phyloP scores from a whole-genome alignment of 495 filamentous ascomycete genomes.

The Staphylotrichum longicolle region DNA sequence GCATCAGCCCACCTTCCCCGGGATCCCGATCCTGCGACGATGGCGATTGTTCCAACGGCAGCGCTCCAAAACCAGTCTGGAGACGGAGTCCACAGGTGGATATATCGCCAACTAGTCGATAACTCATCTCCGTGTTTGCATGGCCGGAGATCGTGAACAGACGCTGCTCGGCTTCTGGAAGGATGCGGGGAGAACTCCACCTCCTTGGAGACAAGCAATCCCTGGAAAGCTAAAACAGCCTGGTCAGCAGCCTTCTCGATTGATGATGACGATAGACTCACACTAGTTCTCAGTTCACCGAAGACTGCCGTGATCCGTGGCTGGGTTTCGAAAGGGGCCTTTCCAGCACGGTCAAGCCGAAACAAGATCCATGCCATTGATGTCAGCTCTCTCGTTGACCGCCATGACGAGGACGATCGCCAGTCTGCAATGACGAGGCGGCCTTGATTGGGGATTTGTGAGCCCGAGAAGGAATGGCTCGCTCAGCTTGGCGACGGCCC shows the following conservation, averaged over 20 bases:
- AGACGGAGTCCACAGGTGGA: neutral
- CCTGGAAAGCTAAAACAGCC: neutral
- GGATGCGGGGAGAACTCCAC: neutral
- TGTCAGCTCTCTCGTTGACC: neutral
- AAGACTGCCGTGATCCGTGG: neutral
- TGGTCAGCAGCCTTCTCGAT: neutral
- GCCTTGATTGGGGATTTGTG: neutral
- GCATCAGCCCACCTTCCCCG: neutral
- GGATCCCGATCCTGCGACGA: neutral
- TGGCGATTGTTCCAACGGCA: neutral
- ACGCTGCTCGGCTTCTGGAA: too few relatives aligned
- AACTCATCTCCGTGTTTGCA: too few relatives aligned
- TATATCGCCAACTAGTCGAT: too few relatives aligned
- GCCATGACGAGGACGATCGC: neutral
- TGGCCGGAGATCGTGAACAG: too few relatives aligned
- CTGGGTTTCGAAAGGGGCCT: neutral
- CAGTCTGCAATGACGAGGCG: neutral
- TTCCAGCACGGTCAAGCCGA: neutral
- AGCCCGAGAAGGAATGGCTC: neutral
- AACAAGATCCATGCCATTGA: neutral
- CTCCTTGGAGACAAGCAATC: neutral
- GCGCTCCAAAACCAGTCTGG: too few relatives aligned
- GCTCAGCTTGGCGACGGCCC: neutral
- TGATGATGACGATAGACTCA: neutral
- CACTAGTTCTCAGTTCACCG: neutral